Evolutionary conservation across 2,329 filamentous ascomycete genomes (phyloP), one percentile per base, ranked within the genome.

Genomic region (Hypomyces perniciosus): DNA sequence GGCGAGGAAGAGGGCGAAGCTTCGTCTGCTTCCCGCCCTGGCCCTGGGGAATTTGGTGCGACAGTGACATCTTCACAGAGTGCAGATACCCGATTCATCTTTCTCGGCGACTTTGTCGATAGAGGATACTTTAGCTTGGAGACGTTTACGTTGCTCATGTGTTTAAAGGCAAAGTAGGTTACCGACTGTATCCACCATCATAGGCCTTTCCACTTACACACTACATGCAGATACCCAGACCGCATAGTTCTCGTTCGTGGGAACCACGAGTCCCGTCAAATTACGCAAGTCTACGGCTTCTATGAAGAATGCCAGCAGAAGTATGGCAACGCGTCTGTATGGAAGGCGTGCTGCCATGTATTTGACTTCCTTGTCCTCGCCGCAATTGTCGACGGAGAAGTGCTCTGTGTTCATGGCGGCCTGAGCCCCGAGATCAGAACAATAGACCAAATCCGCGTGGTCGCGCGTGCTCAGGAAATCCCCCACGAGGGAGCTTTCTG

Each of bases 271-370:
- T 96, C 90, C 28, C 85, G 93, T 57, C 93, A 95, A 63, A 95
- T 99, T 56, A 99, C 93, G 7, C 93, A 99, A 65, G 96, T 95
- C 26, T 99, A 99, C 68, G 93, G 93, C 48, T 99, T 99, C 72
- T 99, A 99, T 71, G 96, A 95, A 54, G 93, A 99, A 69, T 99
- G 93, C 70, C 90, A 90, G 50, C 87, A 93, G 62, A 99, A 99
- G 71, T 99, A 99, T 68, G 93, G 93, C 64, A 97, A 96, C 65
- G 90, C 93, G 9, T 96, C 95, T 44, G 93, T 99, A n/a, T 99
- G 93, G 93, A 95, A 99, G 70, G 93, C 96, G 53, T 99, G 96
- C 70, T 99, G 93, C 57, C 93, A 99, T 68, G 96, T 99, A 72
- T 99, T 99, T 68, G 93, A 99, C 69, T 99, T 96, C 69, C 81